Percentiles rank a stretch among this genome's conserved stretches.
These are phyloP conservation scores for Isoetes engelmannii DNA, from an alignment of 83 land plant genomes.

Conservation along the genomic window DNA sequence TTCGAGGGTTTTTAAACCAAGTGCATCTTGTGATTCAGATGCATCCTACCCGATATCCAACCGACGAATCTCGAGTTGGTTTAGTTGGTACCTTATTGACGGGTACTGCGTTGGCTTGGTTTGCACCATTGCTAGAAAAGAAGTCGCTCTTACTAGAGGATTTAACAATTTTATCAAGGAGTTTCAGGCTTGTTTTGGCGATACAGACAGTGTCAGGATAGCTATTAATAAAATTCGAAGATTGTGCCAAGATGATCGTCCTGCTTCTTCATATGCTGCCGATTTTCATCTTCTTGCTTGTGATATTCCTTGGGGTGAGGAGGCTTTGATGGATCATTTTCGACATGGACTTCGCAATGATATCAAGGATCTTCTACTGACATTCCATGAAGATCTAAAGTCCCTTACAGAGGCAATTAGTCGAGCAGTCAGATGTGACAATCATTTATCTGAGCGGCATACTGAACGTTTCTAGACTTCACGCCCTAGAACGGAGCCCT, in stretches of 20 bases:
- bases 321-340: too few species aligned
- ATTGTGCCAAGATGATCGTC: slow-evolving; percentile 2
- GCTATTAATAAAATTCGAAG: slow-evolving; percentile 8
- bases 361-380: too few species aligned
- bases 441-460: too few species aligned
- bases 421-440: too few species aligned
- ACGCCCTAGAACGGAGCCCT: too few species aligned
- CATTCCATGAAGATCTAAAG: too few species aligned
- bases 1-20: slow-evolving; percentile 11
- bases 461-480: too few species aligned
- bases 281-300: too few species aligned
- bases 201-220: slow-evolving; percentile 6
- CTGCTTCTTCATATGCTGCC: too few species aligned
- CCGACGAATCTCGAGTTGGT: slow-evolving; percentile 15
- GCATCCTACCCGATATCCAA: slow-evolving; percentile 12
- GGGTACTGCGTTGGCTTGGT: slow-evolving; percentile 17
- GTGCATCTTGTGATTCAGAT: slow-evolving; percentile 2
- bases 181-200: slow-evolving; percentile 5
- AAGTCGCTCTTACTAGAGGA: slow-evolving; percentile 5
- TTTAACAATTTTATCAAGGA: slow-evolving; percentile 13
- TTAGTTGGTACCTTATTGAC: slow-evolving; percentile 17
- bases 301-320: too few species aligned
- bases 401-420: too few species aligned
- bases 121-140: slow-evolving; percentile 10
- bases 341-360: too few species aligned